Conservation (phyloP, 768 basidiomycete species). For the Trametes gibbosa region DNA sequence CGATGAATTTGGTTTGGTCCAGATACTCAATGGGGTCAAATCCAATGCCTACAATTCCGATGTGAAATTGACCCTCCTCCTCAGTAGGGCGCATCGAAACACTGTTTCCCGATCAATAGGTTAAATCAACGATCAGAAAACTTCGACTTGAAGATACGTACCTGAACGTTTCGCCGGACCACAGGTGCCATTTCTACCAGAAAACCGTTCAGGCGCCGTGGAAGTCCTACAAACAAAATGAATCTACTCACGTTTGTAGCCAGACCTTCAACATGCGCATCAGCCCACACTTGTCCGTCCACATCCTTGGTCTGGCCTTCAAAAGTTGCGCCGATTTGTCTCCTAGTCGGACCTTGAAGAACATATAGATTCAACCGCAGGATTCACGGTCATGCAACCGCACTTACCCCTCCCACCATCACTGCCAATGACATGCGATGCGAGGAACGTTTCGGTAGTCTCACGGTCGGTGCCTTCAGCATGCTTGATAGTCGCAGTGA, state of each 20-base stretch:
- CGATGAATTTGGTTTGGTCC: conserved; percentile 28
- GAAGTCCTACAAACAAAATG: not conserved
- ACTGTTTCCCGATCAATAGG: not conserved
- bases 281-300: conserved; percentile 31
- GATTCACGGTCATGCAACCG: not conserved
- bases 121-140: not conserved
- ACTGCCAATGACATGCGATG: conserved; percentile 39
- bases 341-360: conserved; percentile 36
- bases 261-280: conserved; percentile 37
- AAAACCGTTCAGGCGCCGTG: not conserved
- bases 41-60: not conserved
- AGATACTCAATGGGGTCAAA: conserved; percentile 21
- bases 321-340: conserved; percentile 40
- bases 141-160: not conserved
- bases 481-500: conserved; percentile 30
- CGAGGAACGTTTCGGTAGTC: conserved; percentile 27
- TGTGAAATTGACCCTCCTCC: not conserved
- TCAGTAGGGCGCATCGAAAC: conserved; percentile 16
- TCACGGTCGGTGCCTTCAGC: conserved; percentile 21
- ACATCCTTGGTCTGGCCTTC: conserved; percentile 37
- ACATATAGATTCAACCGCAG: not conserved
- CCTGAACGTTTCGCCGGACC: conserved; percentile 15
- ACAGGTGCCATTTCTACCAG: conserved; percentile 15
- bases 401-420: conserved; percentile 38
- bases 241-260: conserved; percentile 27